Conservation (phyloP, 2,329 filamentous ascomycete genomes). For the Colletotrichum ledebouriae region DNA sequence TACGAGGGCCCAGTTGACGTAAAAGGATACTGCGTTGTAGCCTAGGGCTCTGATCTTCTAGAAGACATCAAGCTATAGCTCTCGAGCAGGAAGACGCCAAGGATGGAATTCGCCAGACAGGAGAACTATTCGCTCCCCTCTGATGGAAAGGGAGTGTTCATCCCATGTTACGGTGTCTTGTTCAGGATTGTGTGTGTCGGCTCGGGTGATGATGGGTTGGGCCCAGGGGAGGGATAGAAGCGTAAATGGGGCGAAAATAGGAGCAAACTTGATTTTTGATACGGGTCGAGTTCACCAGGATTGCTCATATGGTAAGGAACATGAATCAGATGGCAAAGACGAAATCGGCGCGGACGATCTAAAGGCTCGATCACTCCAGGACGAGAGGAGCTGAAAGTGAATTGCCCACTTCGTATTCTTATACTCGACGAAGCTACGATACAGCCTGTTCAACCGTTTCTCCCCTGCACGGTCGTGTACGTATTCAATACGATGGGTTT, state of each 20-base stretch:
- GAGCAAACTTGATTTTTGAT: neutral
- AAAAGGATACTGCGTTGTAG: conserved; percentile 80
- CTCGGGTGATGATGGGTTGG: neutral
- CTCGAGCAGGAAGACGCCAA: conserved; percentile 55
- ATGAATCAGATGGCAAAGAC: no score
- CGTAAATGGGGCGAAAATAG: no score
- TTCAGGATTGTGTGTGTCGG: neutral
- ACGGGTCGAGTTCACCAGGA: no score
- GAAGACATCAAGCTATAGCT: conserved; percentile 73
- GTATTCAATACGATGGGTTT: no score
- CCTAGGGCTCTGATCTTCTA: conserved; percentile 81
- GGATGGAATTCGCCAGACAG: conserved; percentile 82
- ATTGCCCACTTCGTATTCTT: no score
- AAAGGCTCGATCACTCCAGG: no score
- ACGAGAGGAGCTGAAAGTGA: no score
- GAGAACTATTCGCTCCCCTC: conserved; percentile 77
- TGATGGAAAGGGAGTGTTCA: conserved; percentile 76
- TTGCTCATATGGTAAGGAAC: no score
- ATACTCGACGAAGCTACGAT: no score
- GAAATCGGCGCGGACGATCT: no score
- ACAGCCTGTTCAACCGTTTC: no score
- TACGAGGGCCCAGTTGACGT: conserved; percentile 78
- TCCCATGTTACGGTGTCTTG: conserved; percentile 57
- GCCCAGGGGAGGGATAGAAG: neutral
- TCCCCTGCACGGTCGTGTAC: no score